These are phyloP conservation scores for Vigna nakashimae DNA, from an alignment of 306 rosid species.

Conservation along the genomic window DNA sequence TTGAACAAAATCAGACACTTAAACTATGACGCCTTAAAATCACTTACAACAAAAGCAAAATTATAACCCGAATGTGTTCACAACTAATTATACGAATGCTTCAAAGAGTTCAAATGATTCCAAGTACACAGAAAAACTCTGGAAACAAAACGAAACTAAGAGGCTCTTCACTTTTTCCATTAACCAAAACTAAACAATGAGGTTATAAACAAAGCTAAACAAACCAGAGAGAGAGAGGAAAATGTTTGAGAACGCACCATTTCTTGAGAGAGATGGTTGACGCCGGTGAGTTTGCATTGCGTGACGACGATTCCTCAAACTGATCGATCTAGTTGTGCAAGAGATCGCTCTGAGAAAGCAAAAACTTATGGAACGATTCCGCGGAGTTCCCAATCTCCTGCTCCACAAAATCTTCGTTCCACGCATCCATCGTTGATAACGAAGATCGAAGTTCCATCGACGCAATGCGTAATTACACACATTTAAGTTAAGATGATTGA, in stretches of 20 bases:
- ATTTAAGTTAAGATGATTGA: slow-evolving; percentile 47
- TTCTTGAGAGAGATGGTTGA: slow-evolving; percentile 97
- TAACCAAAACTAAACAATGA: slow-evolving; percentile 4
- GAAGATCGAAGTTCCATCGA: slow-evolving; percentile 53
- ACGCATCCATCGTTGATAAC: slow-evolving; percentile 65
- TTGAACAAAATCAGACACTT: too few species aligned
- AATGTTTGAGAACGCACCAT: slow-evolving; percentile 64
- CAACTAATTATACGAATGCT: background rate
- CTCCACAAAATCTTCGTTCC: slow-evolving; percentile 67
- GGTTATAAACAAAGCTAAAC: background rate
- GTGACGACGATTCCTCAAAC: slow-evolving; percentile 79
- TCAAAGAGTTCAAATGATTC: background rate
- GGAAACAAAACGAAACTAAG: background rate
- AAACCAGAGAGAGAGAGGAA: background rate
- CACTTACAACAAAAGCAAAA: too few species aligned
- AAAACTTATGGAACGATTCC: slow-evolving; percentile 70
- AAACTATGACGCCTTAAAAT: too few species aligned
- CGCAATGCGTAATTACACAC: slow-evolving; percentile 53
- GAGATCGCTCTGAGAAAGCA: slow-evolving; percentile 76
- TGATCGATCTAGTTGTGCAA: slow-evolving; percentile 91
- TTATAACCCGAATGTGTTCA: too few species aligned
- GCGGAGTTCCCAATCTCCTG: slow-evolving; percentile 70
- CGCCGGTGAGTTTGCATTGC: slow-evolving; percentile 97
- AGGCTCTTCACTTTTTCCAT: slow-evolving; percentile 10
- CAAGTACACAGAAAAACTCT: background rate